A percentile compares a stretch with the other conserved stretches of the same genome.
Conservation (phyloP, 768 basidiomycete genomes). For the Suillus luteus region DNA sequence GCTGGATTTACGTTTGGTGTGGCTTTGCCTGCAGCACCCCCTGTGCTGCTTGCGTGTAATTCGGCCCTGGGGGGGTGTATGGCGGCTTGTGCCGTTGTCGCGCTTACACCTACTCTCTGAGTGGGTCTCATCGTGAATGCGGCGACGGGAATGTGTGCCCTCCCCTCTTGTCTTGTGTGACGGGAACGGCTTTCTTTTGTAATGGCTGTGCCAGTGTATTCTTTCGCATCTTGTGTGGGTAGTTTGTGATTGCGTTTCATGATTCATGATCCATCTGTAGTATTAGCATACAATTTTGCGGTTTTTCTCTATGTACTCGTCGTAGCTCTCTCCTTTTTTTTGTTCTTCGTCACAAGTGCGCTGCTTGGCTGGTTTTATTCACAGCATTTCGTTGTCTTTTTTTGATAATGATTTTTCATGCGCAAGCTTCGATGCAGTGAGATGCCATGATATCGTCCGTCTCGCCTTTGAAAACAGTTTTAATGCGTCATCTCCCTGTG, state of each 20-base stretch:
- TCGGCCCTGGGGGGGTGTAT: constrained; percentile 26
- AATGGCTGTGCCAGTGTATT: background rate
- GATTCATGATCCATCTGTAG: background rate
- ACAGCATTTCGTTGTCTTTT: background rate
- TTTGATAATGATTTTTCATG: background rate
- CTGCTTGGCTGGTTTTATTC: background rate
- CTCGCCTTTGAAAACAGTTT: background rate
- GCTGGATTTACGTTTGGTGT: constrained; percentile 30
- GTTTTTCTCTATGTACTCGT: background rate
- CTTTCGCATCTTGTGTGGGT: background rate
- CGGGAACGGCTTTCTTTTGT: background rate
- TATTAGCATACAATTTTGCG: background rate
- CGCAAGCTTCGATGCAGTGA: background rate
- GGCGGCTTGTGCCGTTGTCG: constrained; percentile 24
- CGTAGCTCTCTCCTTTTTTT: background rate
- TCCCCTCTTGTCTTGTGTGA: background rate
- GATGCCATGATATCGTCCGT: background rate
- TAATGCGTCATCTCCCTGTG: too few species aligned
- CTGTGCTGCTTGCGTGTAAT: constrained; percentile 27
- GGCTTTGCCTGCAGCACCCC: constrained; percentile 21
- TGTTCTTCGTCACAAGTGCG: background rate
- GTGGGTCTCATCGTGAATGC: background rate
- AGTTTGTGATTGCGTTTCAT: background rate
- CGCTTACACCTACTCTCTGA: constrained; percentile 30
- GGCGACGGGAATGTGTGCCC: background rate